Evolutionary conservation across 805 yeast genomes (phyloP).

Genomic region (Cyberlindnera sargentensis): DNA sequence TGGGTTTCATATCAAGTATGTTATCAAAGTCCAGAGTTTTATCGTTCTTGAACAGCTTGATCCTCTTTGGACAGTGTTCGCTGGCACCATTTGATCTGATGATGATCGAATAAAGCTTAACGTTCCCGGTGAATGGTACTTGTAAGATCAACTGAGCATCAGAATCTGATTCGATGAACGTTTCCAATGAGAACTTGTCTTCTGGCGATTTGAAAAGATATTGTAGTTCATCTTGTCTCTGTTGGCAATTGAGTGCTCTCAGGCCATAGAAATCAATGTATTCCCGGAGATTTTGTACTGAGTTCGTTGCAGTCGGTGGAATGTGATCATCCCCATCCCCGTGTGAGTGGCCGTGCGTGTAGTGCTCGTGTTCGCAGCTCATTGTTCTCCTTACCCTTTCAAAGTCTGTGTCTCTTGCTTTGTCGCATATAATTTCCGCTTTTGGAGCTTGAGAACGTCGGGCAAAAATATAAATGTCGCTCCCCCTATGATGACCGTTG

Average conservation of each 20-base stretch:
- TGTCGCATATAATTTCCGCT: no score
- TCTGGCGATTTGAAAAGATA: constrained; percentile 42
- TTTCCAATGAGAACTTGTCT: constrained; percentile 41
- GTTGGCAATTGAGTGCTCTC: constrained; percentile 55
- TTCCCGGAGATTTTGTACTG: constrained; percentile 58
- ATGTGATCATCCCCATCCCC: constrained; percentile 14
- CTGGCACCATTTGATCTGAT: constrained; percentile 55
- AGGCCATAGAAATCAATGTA: constrained; percentile 56
- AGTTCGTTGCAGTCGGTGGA: constrained; percentile 66
- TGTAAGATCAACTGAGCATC: constrained; percentile 74
- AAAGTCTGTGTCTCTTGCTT: no score
- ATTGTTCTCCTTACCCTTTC: neutral
- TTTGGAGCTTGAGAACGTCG: no score
- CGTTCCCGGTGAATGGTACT: constrained; percentile 74
- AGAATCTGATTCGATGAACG: constrained; percentile 56
- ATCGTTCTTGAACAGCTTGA: constrained; percentile 69
- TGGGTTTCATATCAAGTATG: constrained; percentile 40
- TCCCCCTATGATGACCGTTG: no score
- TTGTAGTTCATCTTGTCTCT: constrained; percentile 40
- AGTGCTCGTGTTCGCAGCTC: constrained; percentile 23
- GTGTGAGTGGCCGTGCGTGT: constrained; percentile 16
- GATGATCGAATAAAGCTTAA: constrained; percentile 67
- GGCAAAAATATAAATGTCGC: no score
- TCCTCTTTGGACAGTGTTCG: constrained; percentile 57
- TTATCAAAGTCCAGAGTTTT: constrained; percentile 67